phyloP scores from a whole-genome alignment of 805 yeast species.

The Wickerhamiella shivajii region DNA sequence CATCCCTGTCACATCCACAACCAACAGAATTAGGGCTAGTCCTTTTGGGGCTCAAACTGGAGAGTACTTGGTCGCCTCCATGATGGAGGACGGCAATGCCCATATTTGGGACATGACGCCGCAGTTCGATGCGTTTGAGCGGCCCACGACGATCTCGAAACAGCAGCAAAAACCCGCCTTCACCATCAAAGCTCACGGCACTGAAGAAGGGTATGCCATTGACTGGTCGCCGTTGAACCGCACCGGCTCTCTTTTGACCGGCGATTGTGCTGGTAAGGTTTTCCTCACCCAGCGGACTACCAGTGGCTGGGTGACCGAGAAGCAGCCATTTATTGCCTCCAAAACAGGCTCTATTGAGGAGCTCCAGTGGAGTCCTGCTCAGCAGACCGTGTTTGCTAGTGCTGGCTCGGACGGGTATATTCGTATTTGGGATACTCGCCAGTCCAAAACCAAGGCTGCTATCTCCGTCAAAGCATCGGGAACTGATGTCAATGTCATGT shows the following conservation, averaged over 20 bases:
- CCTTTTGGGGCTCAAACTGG: slow-evolving; percentile 63
- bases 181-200: slow-evolving; percentile 73
- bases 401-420: slow-evolving; percentile 85
- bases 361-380: slow-evolving; percentile 90
- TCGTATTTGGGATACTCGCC: slow-evolving; percentile 93
- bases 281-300: slow-evolving; percentile 65
- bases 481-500: slow-evolving; percentile 83
- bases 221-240: slow-evolving; percentile 87
- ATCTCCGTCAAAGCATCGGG: slow-evolving; percentile 65
- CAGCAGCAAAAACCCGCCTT: slow-evolving; percentile 64
- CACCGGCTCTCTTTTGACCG: slow-evolving; percentile 72
- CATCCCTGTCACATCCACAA: slow-evolving; percentile 65
- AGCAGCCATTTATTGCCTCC: slow-evolving; percentile 47
- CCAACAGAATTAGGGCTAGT: slow-evolving; percentile 75
- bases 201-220: slow-evolving; percentile 92
- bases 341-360: slow-evolving; percentile 72
- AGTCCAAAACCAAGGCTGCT: slow-evolving; percentile 84
- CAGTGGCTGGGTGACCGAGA: slow-evolving; percentile 71
- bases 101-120: slow-evolving; percentile 67
- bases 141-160: slow-evolving; percentile 80
- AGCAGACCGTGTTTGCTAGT: slow-evolving; percentile 87
- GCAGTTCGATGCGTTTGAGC: slow-evolving; percentile 69
- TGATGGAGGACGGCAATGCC: slow-evolving; percentile 85
- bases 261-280: slow-evolving; percentile 78
- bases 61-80: slow-evolving; percentile 74